Base-by-base conservation (phyloP, 2,329 filamentous ascomycete species). In the Ceratocystis smalleyi region DNA sequence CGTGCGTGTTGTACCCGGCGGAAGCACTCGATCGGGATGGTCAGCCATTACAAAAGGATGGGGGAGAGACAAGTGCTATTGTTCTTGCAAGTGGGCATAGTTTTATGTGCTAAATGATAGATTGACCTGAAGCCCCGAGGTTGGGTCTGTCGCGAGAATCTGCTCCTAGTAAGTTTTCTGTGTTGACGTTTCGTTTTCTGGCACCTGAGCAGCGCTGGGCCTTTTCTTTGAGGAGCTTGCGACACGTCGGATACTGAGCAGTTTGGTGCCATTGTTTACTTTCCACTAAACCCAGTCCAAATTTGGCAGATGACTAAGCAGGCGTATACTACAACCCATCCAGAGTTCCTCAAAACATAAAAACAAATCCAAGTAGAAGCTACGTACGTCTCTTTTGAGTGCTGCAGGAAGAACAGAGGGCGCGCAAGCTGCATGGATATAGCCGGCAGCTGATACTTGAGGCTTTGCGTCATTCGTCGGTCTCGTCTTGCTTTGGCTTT, bases 1-100 rank as follows among this genome's bases (percentile, higher is more conserved):
- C 12, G 59, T 57, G 43, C 65, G 62, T n/a, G 64, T 22, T 4
- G 61, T 40, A 2, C 47, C 22, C 2, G 62, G 51, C 1, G 51
- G 47, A 19, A 59, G 60, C 19, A 22, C 64, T 35, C 40, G 64
- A 27, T 65, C 64, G 24, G 59, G 59, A 17, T 57, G 24, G 27
- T 57, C 54, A 57, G 54, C 27, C 54, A 57, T 57, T 17, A 3
- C 8, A 5, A 24, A 5, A 6, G 22, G 10, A 24, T 17, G 5
- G 32, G 19, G 19, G 32, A 19, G n/a, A 17, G 4, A 35, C 27
- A 6, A 15, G 54, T 57, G 24, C 17, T 35, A 10, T 2, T 12
- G 17, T 35, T 35, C n/a, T 32, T 1, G 8, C 6, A 6, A 15
- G 54, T 19, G 27, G 27, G 15, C 54, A 27, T 57, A 7, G n/a